Base-by-base conservation (phyloP, 768 basidiomycete genomes). In the Paxillus rubicundulus region DNA sequence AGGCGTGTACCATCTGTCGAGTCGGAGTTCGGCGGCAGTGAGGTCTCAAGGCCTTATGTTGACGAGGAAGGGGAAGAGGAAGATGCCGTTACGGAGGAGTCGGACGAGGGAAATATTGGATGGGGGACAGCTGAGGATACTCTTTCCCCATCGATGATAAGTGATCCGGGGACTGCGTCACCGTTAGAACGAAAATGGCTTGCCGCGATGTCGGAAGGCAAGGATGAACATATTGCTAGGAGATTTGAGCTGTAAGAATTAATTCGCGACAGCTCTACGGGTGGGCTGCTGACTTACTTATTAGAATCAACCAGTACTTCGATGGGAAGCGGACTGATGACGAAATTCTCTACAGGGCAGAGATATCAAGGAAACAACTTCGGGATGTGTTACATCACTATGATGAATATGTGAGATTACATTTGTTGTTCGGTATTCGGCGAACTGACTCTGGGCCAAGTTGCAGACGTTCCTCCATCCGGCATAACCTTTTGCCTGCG, bases 321-420 rank as follows among this genome's bases (percentile, higher is more conserved):
- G 92, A 98, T 60, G 96, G 96, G 12, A 89, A 86, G 68, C 85
- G 79, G 47, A 91, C 91, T 0, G 89, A 94, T 54, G 93, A 97
- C 58, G 95, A 98, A 69, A 95, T 98, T 52, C 76, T 95, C n/a
- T 92, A 86, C 66, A 78, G 87, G 36, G 91, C 93, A 0, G 89
- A 89, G 47, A 87, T 98, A 52, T 81, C 86, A 36, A 79, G 89
- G 61, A 89, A 86, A 62, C 88, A 95, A 60, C 73, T 98, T 53
- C 80, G 92, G 14, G 86, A 87, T 60, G 84, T 97, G 6, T 68
- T 97, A 32, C 84, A 88, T 61, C 80, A 89, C 58, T 98, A 93
- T 66, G 86, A 90, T 24, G 89, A 92, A 76, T 89, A 90, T 71
- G 90, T 97, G 62, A 70, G 87, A 70, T 1, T 36, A n/a, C 2